These are phyloP conservation scores for Leccinum pellstonianum DNA, from an alignment of 768 basidiomycete species.

Conservation along the genomic window DNA sequence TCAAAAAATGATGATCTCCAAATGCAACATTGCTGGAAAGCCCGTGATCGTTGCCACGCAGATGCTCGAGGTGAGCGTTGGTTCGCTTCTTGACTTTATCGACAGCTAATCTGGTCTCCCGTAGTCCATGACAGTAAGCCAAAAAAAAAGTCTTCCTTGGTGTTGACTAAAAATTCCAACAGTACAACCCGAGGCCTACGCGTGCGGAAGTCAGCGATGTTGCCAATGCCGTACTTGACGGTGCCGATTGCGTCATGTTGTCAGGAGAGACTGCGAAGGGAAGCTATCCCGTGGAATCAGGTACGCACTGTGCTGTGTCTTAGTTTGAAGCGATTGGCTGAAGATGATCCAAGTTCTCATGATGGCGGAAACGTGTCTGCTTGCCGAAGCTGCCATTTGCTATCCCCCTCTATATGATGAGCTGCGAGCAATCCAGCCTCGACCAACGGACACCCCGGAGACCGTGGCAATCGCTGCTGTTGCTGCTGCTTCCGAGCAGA, in stretches of 20 bases:
- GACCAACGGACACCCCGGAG: constrained; percentile 92
- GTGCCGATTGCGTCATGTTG: constrained; percentile 99
- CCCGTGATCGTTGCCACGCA: constrained; percentile 98
- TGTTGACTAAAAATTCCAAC: constrained; percentile 10
- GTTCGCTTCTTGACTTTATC: not conserved
- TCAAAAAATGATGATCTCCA: constrained; percentile 99
- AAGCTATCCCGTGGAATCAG: constrained; percentile 91
- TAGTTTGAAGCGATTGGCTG: constrained; percentile 4
- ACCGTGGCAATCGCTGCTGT: constrained; percentile 96
- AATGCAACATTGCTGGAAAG: constrained; percentile 97
- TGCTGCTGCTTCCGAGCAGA: constrained; percentile 92
- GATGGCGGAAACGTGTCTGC: constrained; percentile 99
- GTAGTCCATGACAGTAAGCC: constrained; percentile 90
- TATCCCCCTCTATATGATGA: constrained; percentile 94
- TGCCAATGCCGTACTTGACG: constrained; percentile 98
- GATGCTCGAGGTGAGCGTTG: constrained; percentile 83
- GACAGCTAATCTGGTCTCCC: constrained; percentile 13
- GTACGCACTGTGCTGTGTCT: constrained; percentile 40
- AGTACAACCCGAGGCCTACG: constrained; percentile 98
- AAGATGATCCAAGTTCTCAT: constrained; percentile 66
- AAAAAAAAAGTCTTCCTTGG: not conserved
- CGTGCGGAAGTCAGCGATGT: constrained; percentile 99
- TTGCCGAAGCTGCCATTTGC: constrained; percentile 94
- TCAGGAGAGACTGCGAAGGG: constrained; percentile 99
- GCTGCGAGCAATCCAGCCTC: constrained; percentile 70